Percentiles rank a stretch among this genome's conserved stretches.
phyloP scores from a whole-genome alignment of 148 eudicot species.

The Cornus florida region DNA sequence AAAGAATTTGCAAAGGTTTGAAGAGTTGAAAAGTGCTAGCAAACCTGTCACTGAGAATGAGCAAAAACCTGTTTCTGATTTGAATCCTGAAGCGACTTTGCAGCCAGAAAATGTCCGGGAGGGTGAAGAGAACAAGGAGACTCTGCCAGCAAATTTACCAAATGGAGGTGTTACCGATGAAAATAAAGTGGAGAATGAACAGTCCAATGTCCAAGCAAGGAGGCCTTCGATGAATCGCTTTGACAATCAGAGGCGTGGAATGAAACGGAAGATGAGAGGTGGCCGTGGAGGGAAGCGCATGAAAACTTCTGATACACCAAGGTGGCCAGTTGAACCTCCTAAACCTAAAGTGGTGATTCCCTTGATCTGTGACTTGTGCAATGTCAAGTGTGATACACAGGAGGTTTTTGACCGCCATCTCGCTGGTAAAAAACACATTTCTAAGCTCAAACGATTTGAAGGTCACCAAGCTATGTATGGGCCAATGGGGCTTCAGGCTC shows the following conservation, averaged over 20 bases:
- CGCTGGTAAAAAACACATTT: constrained; percentile 35
- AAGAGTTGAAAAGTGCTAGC: constrained; percentile 13
- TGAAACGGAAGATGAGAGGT: constrained; percentile 39
- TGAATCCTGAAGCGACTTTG: constrained; percentile 6
- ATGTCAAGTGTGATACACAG: constrained; percentile 42
- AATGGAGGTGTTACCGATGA: constrained; percentile 19
- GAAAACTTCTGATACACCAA: constrained; percentile 9
- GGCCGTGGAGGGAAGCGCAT: constrained; percentile 32
- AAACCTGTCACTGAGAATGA: constrained; percentile 14
- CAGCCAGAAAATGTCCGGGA: constrained; percentile 9
- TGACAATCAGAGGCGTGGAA: constrained; percentile 21
- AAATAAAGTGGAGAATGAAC: constrained; percentile 14
- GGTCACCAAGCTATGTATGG: constrained; percentile 45
- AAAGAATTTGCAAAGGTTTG: constrained; percentile 35
- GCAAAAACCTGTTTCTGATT: constrained; percentile 13
- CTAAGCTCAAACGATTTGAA: constrained; percentile 34
- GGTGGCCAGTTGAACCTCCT: constrained; percentile 14
- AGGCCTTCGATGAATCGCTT: constrained; percentile 10
- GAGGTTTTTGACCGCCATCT: constrained; percentile 37
- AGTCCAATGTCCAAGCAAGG: constrained; percentile 14
- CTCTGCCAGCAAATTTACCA: constrained; percentile 15
- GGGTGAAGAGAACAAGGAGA: constrained; percentile 10
- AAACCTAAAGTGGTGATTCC: constrained; percentile 40
- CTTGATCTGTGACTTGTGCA: constrained; percentile 38
- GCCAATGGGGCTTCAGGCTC: constrained; percentile 33